Conservation (phyloP, 2,329 filamentous ascomycete genomes). For the Monosporascus cannonballus region DNA sequence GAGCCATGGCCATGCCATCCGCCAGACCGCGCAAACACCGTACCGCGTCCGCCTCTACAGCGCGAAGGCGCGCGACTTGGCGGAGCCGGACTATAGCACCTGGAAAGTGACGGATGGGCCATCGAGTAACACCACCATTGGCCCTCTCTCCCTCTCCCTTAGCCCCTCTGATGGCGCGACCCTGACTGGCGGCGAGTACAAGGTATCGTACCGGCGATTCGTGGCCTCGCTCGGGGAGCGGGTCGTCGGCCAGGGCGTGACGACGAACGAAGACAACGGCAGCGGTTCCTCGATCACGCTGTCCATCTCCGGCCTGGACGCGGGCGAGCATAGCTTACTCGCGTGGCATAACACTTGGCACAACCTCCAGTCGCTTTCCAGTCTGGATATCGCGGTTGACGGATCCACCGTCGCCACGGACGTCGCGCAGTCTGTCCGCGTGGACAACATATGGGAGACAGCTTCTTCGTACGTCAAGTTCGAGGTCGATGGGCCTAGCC, state of each 20-base stretch:
- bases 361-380: slow-evolving; percentile 12
- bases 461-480: slow-evolving; percentile 22
- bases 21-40: neutral
- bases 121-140: neutral
- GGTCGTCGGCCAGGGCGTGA: slow-evolving; percentile 22
- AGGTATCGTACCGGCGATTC: slow-evolving; percentile 18
- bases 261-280: slow-evolving; percentile 16
- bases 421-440: slow-evolving; percentile 19
- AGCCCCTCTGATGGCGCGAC: slow-evolving; percentile 2
- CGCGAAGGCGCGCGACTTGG: neutral
- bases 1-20: neutral
- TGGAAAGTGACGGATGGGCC: neutral
- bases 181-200: slow-evolving; percentile 20
- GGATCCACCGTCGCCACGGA: slow-evolving; percentile 6
- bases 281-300: slow-evolving; percentile 11
- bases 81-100: neutral
- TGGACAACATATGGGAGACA: slow-evolving; percentile 26
- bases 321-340: slow-evolving; percentile 22
- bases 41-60: neutral
- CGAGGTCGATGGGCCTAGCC: slow-evolving; percentile 8
- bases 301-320: slow-evolving; percentile 19
- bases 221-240: slow-evolving; percentile 22
- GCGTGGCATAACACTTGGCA: slow-evolving; percentile 28
- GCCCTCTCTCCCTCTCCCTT: neutral
- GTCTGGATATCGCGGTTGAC: slow-evolving; percentile 19